Evolutionary conservation across 108 stramenopile species (phyloP).

Genomic region (Cylindrotheca closterium): DNA sequence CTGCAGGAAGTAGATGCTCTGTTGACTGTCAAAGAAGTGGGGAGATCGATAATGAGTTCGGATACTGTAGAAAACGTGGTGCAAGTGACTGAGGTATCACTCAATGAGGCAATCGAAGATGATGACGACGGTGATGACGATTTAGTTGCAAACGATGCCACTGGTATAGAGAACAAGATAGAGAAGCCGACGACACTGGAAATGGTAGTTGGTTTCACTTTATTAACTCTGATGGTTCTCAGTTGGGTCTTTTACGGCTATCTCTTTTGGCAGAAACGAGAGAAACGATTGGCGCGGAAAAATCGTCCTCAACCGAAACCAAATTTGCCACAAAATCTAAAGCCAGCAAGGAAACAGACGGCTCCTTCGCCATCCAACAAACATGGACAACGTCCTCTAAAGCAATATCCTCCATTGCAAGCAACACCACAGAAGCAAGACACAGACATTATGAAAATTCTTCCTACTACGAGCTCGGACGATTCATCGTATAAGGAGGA

Average conservation of each 20-base stretch:
- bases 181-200: constrained; percentile 29
- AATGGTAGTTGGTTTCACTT: constrained; percentile 36
- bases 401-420: background rate
- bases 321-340: constrained; percentile 1
- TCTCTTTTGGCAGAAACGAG: constrained; percentile 25
- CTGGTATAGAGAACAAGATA: background rate
- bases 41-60: background rate
- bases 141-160: background rate
- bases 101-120: background rate
- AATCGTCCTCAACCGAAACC: constrained; percentile 4
- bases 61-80: constrained; percentile 14
- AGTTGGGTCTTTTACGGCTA: constrained; percentile 24
- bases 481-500: too few species aligned
- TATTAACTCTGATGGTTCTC: constrained; percentile 19
- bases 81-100: constrained; percentile 10
- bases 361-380: background rate
- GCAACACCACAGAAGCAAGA: background rate
- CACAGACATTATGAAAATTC: background rate
- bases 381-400: background rate
- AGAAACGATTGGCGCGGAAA: constrained; percentile 21
- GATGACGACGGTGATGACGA: background rate
- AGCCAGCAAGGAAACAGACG: too few species aligned
- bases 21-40: background rate
- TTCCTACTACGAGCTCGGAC: too few species aligned
- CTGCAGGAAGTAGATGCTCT: constrained; percentile 1